Percentiles rank a stretch among this genome's conserved stretches.
Conservation (phyloP, 2,329 filamentous ascomycete genomes). For the Cordyceps militaris region DNA sequence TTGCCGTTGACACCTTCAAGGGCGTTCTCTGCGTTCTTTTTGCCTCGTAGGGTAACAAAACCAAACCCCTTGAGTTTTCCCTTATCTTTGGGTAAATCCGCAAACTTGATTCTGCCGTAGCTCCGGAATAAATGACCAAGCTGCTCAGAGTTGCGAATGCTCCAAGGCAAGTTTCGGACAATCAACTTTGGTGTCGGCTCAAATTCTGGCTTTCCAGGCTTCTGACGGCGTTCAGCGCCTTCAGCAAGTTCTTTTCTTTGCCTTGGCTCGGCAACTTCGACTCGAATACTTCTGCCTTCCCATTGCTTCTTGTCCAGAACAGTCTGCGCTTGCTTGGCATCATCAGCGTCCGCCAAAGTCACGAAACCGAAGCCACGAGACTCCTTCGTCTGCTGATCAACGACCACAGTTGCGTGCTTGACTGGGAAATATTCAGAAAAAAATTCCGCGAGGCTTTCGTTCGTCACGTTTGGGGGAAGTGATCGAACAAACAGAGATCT, state of each 20-base stretch:
- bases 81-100: constrained; percentile 73
- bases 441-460: constrained; percentile 73
- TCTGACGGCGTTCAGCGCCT: constrained; percentile 33
- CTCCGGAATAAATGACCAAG: constrained; percentile 72
- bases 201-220: constrained; percentile 51
- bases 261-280: constrained; percentile 83
- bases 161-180: constrained; percentile 93
- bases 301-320: constrained; percentile 74
- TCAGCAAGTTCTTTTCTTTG: constrained; percentile 56
- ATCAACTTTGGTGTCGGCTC: constrained; percentile 69
- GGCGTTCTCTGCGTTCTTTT: constrained; percentile 86
- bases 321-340: constrained; percentile 72
- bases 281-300: constrained; percentile 71
- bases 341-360: constrained; percentile 88
- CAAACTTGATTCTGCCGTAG: constrained; percentile 86
- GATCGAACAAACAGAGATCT: constrained; percentile 86
- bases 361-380: constrained; percentile 95
- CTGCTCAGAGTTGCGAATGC: constrained; percentile 79
- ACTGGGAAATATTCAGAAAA: constrained; percentile 94
- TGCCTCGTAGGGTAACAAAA: constrained; percentile 81
- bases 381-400: constrained; percentile 76
- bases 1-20: constrained; percentile 82
- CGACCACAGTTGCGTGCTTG: constrained; percentile 90
- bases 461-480: constrained; percentile 70
- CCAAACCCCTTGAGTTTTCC: constrained; percentile 80